Base-by-base conservation (phyloP, 2,329 filamentous ascomycete genomes). In the Mycogone perniciosa region DNA sequence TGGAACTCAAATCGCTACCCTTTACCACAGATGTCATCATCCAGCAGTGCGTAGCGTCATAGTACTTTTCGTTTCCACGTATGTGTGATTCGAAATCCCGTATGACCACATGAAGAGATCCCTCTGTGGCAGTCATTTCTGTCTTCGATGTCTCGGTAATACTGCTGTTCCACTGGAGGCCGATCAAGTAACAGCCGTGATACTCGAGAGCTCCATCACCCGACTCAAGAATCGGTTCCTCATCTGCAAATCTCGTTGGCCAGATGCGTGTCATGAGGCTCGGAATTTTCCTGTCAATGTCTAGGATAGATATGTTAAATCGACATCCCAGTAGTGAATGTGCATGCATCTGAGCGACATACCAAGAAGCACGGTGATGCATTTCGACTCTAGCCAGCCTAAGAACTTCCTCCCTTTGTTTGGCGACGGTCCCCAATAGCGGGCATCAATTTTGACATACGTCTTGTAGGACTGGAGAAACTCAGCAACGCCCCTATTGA, bases 361-460 rank as follows among this genome's bases (percentile, higher is more conserved):
- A 81, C 79, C 79, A 54, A 80, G 76, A 20, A 86, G 71, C 33
- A 86, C 66, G 52, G 72, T 67, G 2, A 81, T 71, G 49, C 76
- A 81, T 49, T 78, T 73, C 6, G 80, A 83, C 58, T 86, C 82
- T 2, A 86, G 63, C 82, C 82, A 86, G 8, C 80, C 79, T 0
- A 85, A 67, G 44, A 84, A 74, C 9, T 71, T 68, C 20, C 75
- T 76, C 1, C 80, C 79, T 48, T 76, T 79, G 1, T 72, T 66
- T 1, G 74, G 65, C 2, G 80, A 80, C 6, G 75, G 66, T 1
- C 81, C 82, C 84, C 84, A 87, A 63, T 83, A 86, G 43, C 83
- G 80, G 1, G 80, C 72, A 51, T 84, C 77, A 46, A 87, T 74
- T 58, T 77, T 80, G 51, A 82, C 65, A 59, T 82, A 87, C 47